Evolutionary conservation across 768 basidiomycete species (phyloP).

Genomic region (Kwoniella europaea): DNA sequence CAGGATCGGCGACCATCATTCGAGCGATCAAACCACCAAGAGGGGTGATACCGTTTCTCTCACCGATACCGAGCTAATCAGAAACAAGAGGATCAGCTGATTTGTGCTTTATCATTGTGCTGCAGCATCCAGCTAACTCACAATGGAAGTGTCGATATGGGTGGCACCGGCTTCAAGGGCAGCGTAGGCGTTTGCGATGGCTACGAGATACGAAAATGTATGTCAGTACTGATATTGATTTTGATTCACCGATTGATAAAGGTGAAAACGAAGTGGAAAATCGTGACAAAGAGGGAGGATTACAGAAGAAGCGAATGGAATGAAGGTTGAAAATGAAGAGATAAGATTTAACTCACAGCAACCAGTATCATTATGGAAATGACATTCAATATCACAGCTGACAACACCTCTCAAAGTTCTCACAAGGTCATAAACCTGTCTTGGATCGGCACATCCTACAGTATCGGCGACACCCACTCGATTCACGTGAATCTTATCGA

Average conservation of each 20-base stretch:
- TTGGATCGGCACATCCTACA: constrained; percentile 96
- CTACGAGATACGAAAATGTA: constrained; percentile 58
- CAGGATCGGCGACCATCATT: constrained; percentile 91
- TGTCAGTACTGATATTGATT: background rate
- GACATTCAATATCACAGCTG: constrained; percentile 94
- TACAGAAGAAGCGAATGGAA: too few relatives aligned
- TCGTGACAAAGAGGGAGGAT: too few relatives aligned
- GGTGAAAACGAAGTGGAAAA: too few relatives aligned
- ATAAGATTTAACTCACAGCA: constrained; percentile 69
- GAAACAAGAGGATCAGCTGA: too few relatives aligned
- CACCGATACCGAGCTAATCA: constrained; percentile 94
- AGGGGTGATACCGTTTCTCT: constrained; percentile 98
- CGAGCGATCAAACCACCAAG: constrained; percentile 96
- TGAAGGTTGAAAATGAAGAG: background rate
- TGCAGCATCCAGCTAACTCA: too few relatives aligned
- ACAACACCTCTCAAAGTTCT: constrained; percentile 95
- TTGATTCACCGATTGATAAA: too few relatives aligned
- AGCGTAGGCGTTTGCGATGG: constrained; percentile 97
- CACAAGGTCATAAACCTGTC: constrained; percentile 98
- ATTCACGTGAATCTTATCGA: constrained; percentile 99
- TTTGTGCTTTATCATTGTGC: too few relatives aligned
- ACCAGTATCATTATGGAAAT: constrained; percentile 94
- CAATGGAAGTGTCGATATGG: constrained; percentile 89
- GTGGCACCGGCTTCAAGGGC: constrained; percentile 98
- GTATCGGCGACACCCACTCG: constrained; percentile 99